phyloP scores from a whole-genome alignment of 352 stramenopile species.

The Globisporangium solare region DNA sequence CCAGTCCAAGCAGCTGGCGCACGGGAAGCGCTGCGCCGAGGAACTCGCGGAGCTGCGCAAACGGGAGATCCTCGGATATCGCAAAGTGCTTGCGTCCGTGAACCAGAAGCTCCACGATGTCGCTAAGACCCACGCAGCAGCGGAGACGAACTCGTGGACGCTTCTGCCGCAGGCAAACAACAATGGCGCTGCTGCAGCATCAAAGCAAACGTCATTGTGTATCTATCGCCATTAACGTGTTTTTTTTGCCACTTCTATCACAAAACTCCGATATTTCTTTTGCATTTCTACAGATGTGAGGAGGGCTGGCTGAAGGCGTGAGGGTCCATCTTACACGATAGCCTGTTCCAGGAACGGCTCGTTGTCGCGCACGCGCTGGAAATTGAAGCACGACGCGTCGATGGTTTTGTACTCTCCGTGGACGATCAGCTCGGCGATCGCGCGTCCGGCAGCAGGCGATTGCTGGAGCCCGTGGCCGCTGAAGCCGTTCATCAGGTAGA shows the following conservation, averaged over 20 bases:
- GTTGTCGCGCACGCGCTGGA: constrained; percentile 66
- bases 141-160: constrained; percentile 25
- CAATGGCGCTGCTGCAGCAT: not conserved
- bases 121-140: constrained; percentile 25
- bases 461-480: constrained; percentile 81
- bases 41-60: constrained; percentile 46
- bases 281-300: constrained; percentile 16
- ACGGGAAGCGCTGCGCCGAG: constrained; percentile 40
- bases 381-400: constrained; percentile 64
- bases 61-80: constrained; percentile 53
- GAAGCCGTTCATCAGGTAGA: constrained; percentile 84
- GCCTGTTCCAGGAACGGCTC: constrained; percentile 68
- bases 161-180: constrained; percentile 8
- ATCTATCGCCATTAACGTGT: constrained; percentile 56
- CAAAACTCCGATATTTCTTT: constrained; percentile 2
- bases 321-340: constrained; percentile 49
- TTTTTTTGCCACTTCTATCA: not conserved
- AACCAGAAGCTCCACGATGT: constrained; percentile 58
- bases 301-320: not conserved
- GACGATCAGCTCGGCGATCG: constrained; percentile 70
- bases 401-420: constrained; percentile 71
- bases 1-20: constrained; percentile 31
- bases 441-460: constrained; percentile 65
- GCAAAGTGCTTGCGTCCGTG: constrained; percentile 56
- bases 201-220: constrained; percentile 38